These are phyloP conservation scores for Candida endomychidarum DNA, from an alignment of 805 yeast species.

Conservation along the genomic window DNA sequence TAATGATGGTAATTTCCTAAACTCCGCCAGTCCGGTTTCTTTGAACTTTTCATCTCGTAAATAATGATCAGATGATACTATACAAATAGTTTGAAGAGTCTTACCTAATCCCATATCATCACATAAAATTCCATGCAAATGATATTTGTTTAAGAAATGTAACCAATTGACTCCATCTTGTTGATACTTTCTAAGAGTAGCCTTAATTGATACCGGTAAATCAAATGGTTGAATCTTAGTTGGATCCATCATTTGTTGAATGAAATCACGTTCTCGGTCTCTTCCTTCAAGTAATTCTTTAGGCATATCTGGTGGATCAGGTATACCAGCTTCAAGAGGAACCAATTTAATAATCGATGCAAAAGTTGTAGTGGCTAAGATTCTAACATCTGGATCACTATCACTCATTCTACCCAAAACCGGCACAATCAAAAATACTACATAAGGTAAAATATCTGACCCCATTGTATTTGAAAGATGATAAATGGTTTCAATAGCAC, in stretches of 20 bases:
- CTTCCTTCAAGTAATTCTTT: constrained; percentile 79
- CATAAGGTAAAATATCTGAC: constrained; percentile 84
- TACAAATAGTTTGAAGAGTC: constrained; percentile 94
- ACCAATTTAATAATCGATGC: constrained; percentile 94
- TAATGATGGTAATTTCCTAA: constrained; percentile 75
- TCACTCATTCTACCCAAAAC: constrained; percentile 98
- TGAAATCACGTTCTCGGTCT: constrained; percentile 90
- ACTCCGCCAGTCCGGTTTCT: constrained; percentile 60
- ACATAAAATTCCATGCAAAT: constrained; percentile 94
- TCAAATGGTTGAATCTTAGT: constrained; percentile 83
- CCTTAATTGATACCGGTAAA: constrained; percentile 88
- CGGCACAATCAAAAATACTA: constrained; percentile 93
- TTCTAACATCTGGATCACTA: constrained; percentile 81
- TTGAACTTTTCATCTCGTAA: constrained; percentile 70
- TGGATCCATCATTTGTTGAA: constrained; percentile 98
- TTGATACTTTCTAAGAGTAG: constrained; percentile 90
- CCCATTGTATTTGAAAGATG: constrained; percentile 88
- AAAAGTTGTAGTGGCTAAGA: constrained; percentile 91
- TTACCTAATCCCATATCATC: constrained; percentile 99
- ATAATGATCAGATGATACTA: constrained; percentile 94
- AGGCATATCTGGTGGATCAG: constrained; percentile 92
- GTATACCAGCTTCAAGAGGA: constrained; percentile 95
- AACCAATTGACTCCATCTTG: constrained; percentile 99
- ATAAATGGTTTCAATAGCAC: constrained; percentile 88
- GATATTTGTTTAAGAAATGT: constrained; percentile 91